phyloP scores from a whole-genome alignment of 108 stramenopile species.

The Thalassiosira profunda region DNA sequence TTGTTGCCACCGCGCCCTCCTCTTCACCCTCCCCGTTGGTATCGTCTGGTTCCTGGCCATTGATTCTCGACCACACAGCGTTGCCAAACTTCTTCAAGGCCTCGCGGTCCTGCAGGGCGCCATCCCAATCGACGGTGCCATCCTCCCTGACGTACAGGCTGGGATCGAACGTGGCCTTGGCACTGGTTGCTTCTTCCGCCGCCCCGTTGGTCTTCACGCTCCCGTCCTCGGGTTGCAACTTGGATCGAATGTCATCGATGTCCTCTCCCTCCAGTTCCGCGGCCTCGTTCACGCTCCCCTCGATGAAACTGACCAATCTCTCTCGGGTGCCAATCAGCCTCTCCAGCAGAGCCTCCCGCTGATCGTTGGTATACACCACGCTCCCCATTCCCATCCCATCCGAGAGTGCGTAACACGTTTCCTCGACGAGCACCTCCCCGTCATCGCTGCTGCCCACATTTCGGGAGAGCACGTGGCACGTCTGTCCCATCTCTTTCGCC shows the following conservation, averaged over 20 bases:
- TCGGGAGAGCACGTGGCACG: conserved; percentile 25
- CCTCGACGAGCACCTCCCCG: conserved; percentile 1
- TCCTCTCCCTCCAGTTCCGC: neutral
- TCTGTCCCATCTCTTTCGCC: conserved; percentile 9
- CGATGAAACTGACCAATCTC: conserved; percentile 35
- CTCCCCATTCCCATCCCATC: conserved; percentile 64
- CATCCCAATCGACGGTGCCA: conserved; percentile 98
- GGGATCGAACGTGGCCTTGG: conserved; percentile 47
- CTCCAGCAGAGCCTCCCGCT: conserved; percentile 64
- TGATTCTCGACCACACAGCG: conserved; percentile 95
- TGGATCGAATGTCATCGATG: conserved; percentile 40
- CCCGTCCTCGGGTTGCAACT: conserved; percentile 17
- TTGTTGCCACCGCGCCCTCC: neutral
- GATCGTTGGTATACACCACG: conserved; percentile 66
- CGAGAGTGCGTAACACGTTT: conserved; percentile 28
- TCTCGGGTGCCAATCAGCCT: conserved; percentile 31
- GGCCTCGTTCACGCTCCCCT: conserved; percentile 2
- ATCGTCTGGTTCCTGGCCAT: conserved; percentile 89
- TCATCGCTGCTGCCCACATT: conserved; percentile 21
- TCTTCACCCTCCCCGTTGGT: conserved; percentile 30
- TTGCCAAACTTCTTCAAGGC: conserved; percentile 89
- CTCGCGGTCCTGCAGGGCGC: conserved; percentile 93
- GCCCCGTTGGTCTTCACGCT: neutral
- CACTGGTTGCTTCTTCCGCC: neutral
- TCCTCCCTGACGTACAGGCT: conserved; percentile 95